Base-by-base conservation (phyloP, 1,284 basidiomycete genomes). In the Hemileia vastatrix region DNA sequence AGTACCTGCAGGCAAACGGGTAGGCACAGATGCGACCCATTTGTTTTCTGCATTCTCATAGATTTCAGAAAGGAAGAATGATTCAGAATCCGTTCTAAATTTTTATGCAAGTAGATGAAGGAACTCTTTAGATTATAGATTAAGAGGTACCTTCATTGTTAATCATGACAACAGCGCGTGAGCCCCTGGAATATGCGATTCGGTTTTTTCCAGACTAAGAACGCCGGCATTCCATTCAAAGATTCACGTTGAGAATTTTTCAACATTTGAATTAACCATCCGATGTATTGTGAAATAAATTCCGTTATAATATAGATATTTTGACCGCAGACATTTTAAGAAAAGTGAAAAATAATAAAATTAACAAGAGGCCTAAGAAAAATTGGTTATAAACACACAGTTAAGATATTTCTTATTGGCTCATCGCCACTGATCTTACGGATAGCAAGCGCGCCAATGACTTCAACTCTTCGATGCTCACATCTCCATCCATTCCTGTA, bases 401-500 rank as follows among this genome's bases (percentile, higher is more conserved):
- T 62, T 6, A 55, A 27, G 13, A 62, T 43, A 33, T 62, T 62
- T 15, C 33, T 24, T 13, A 62, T 53, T 8, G 59, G 59, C 33
- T 33, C 8, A 18, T 18, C 51, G 15, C 6, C 18, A 9, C 32
- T 27, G 24, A 24, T 51, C 24, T 43, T 47, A 48, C 59, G 52
- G 36, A 62, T 51, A 6, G 33, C 27, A 4, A 62, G 48, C 19
- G 59, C 59, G 5, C 59, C 59, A 32, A 62, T 24, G 19, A 62
- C 19, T 44, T 49, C 40, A n/a, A 53, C 45, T 18, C 55, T 52
- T 6, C 59, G 52, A 49, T 62, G 59, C 40, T 62, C 59, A 31
- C 59, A 54, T 8, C 59, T 53, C 59, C 59, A 62, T 11, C 59
- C 59, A 18, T 45, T 36, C 23, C 59, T 62, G 54, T n/a, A 61